Conservation (phyloP, 257 asterid species). For the Nicotiana sylvestris region DNA sequence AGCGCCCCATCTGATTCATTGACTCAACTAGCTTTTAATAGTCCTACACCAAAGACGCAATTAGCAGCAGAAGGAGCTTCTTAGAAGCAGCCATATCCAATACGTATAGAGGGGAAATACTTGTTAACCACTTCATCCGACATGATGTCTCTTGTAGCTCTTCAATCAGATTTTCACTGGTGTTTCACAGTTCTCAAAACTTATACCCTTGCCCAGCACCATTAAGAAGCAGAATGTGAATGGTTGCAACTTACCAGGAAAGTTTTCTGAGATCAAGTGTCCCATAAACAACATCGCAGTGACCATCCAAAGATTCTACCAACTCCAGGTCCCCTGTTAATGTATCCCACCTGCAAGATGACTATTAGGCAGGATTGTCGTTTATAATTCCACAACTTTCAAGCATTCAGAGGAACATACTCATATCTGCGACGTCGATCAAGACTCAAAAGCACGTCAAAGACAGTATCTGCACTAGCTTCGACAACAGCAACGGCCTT, state of each 20-base stretch:
- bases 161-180: neutral
- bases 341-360: constrained; percentile 88
- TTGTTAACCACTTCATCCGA: neutral
- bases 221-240: neutral
- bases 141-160: neutral
- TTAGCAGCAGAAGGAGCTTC: neutral
- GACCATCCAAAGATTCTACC: constrained; percentile 74
- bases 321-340: constrained; percentile 91
- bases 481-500: constrained; percentile 95
- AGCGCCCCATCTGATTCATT: neutral
- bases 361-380: constrained; percentile 25
- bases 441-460: constrained; percentile 70
- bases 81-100: constrained; percentile 9
- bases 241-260: constrained; percentile 50
- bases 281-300: constrained; percentile 89
- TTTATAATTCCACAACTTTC: constrained; percentile 5
- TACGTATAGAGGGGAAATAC: neutral
- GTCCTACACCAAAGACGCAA: neutral
- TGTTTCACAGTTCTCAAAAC: neutral
- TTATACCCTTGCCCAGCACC: neutral
- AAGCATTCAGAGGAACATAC: constrained; percentile 41
- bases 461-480: constrained; percentile 91
- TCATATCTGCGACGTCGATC: constrained; percentile 83
- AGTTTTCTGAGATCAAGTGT: constrained; percentile 70
- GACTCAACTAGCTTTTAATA: neutral